These are phyloP conservation scores for Eragrostis tef DNA, from an alignment of 202 grass and related monocot species.

Conservation along the genomic window DNA sequence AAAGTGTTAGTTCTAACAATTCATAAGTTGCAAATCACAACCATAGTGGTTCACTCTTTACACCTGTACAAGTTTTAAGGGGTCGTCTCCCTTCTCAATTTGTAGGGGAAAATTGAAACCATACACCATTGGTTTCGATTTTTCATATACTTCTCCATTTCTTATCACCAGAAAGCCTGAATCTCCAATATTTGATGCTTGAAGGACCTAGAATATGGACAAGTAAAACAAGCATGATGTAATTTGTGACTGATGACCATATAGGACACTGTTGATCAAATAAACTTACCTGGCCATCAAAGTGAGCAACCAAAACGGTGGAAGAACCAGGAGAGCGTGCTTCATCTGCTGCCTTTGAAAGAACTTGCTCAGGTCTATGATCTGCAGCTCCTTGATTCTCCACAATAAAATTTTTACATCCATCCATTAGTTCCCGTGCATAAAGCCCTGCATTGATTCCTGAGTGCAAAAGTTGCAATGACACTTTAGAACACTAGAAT, in stretches of 20 bases:
- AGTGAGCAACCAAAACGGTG: slow-evolving; percentile 87
- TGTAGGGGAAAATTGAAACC: slow-evolving; percentile 97
- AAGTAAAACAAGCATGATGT: neutral
- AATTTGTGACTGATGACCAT: neutral
- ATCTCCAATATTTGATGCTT: slow-evolving; percentile 89
- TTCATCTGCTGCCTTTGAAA: slow-evolving; percentile 69
- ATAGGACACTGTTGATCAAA: neutral
- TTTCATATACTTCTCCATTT: slow-evolving; percentile 68
- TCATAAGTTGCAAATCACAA: neutral
- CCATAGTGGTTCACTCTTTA: neutral
- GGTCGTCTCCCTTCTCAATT: slow-evolving; percentile 84
- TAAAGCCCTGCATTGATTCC: slow-evolving; percentile 87
- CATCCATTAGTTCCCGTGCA: slow-evolving; percentile 81
- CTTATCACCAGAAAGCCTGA: slow-evolving; percentile 93
- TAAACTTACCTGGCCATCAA: slow-evolving; percentile 82
- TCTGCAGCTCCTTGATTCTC: slow-evolving; percentile 49
- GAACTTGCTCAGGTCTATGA: slow-evolving; percentile 61
- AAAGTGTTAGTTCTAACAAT: neutral
- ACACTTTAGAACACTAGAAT: neutral
- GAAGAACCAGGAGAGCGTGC: slow-evolving; percentile 82
- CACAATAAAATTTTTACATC: slow-evolving; percentile 57
- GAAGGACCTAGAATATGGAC: slow-evolving; percentile 57
- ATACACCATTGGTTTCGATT: slow-evolving; percentile 86
- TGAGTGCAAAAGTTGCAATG: slow-evolving; percentile 40
- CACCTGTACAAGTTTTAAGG: slow-evolving; percentile 75